Evolutionary conservation across 345 rosid genomes (phyloP).

Genomic region (Euphorbia tirucalli): DNA sequence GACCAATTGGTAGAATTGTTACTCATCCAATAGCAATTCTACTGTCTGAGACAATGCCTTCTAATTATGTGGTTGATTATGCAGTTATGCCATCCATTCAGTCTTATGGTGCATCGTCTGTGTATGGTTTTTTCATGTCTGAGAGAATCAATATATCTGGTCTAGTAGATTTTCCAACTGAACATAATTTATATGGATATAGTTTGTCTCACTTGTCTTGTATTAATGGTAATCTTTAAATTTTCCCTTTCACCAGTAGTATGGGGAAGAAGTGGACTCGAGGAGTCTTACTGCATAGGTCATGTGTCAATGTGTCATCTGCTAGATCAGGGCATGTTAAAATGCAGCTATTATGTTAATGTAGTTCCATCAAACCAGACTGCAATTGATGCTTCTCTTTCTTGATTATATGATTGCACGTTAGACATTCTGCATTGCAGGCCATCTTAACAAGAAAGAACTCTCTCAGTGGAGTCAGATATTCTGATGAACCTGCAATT

Average conservation of each 20-base stretch:
- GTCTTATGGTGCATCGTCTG: neutral
- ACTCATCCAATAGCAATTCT: neutral
- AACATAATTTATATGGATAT: too few species aligned
- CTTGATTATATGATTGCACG: constrained; percentile 3
- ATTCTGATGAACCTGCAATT: constrained; percentile 46
- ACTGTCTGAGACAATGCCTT: neutral
- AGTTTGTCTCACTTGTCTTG: too few species aligned
- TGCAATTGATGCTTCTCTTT: constrained; percentile 1
- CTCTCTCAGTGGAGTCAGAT: constrained; percentile 39
- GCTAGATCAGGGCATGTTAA: neutral
- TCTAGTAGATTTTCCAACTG: too few species aligned
- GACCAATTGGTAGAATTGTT: neutral
- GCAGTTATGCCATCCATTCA: neutral
- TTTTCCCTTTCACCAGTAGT: too few species aligned
- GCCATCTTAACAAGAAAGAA: constrained; percentile 44
- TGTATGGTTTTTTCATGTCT: too few species aligned
- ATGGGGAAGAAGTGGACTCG: too few species aligned
- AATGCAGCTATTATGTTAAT: neutral
- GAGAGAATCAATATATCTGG: neutral
- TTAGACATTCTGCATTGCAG: constrained; percentile 18
- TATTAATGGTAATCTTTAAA: too few species aligned
- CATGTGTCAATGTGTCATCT: neutral
- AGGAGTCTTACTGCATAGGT: neutral
- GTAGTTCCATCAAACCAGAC: neutral
- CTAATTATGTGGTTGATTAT: neutral